Conservation (phyloP, 2,329 filamentous ascomycete species). For the Xylaria sp. region DNA sequence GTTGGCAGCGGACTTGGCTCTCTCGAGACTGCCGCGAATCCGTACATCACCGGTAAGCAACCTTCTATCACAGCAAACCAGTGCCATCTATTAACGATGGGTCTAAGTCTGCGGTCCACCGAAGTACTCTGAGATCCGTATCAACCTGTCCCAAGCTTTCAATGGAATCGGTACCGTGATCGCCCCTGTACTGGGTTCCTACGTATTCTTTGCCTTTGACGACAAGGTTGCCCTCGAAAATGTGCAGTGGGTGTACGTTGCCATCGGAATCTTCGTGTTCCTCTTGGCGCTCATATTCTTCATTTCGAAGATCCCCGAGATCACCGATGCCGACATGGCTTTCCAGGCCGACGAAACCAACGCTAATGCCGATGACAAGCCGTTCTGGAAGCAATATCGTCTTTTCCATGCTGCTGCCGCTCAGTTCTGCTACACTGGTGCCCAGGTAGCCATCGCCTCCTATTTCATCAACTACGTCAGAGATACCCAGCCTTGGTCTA, state of each 20-base stretch:
- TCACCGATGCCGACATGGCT: conserved; percentile 62
- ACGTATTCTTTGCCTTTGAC: conserved; percentile 64
- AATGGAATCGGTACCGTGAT: conserved; percentile 71
- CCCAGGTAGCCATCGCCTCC: conserved; percentile 59
- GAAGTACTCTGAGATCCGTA: conserved; percentile 62
- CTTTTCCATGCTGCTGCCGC: conserved; percentile 71
- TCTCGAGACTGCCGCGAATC: conserved; percentile 72
- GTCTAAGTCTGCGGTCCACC: conserved; percentile 56
- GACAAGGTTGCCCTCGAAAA: conserved; percentile 54
- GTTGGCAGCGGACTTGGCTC: conserved; percentile 69
- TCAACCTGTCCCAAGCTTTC: conserved; percentile 73
- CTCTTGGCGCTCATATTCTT: conserved; percentile 62
- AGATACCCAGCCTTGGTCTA: conserved; percentile 51
- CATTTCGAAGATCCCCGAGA: conserved; percentile 63
- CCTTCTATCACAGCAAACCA: not conserved
- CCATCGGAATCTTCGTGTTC: conserved; percentile 67
- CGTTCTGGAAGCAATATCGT: conserved; percentile 65
- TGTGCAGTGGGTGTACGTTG: conserved; percentile 73
- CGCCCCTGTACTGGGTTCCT: conserved; percentile 66
- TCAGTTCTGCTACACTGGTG: conserved; percentile 74
- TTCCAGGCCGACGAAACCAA: conserved; percentile 52
- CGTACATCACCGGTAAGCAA: conserved; percentile 56
- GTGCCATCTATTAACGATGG: conserved; percentile 5
- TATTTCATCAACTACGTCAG: conserved; percentile 73
- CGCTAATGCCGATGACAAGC: conserved; percentile 52